Base-by-base conservation (phyloP, 2,329 filamentous ascomycete species). In the Thielaviopsis cerberus region DNA sequence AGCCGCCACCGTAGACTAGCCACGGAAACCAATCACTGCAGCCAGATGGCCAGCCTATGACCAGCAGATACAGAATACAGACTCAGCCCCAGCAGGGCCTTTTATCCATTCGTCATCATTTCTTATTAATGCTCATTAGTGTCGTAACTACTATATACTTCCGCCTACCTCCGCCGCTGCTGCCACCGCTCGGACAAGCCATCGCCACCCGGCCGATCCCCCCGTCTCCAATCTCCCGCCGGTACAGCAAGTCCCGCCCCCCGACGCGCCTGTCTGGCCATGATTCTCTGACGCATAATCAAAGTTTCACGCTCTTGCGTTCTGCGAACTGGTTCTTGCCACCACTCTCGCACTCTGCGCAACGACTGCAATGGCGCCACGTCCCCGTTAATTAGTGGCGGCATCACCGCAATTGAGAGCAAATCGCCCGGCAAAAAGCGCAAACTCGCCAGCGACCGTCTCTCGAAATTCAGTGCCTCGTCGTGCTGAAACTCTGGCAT, bases 371-470 rank as follows among this genome's bases (percentile, higher is more conserved):
- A 73, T 10, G 85, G 80, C 51, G 83, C 82, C 45, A 94, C 82
- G 30, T 79, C 79, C 0, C 89, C 89, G 67, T 91, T 85, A 30
- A 79, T 73, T 25, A 86, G 72, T 0, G 88, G 87, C 50, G 87
- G 83, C 58, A 91, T 73, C 61, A 95, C 82, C 4, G 88, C 86
- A 67, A 87, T 91, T 59, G 85, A 84, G 48, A 97, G 76, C 66
- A 86, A 94, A 69, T 97, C 91, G 0, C 91, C 91, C 62, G 92
- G 85, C 11, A 95, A 85, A 65, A 95, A 94, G 23, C 84, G 79
- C 34, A 80, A 82, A 57, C 94, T 87, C 41, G 76, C 76, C 30
- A 97, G 71, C 8, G 86, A 90, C 72, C 85, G 91, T 26, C 82
- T 76, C 11, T 80, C 77, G 26, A 87, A 82, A 5, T 78, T 78